Conservation (phyloP, 768 basidiomycete genomes). For the Boletellus ananas region DNA sequence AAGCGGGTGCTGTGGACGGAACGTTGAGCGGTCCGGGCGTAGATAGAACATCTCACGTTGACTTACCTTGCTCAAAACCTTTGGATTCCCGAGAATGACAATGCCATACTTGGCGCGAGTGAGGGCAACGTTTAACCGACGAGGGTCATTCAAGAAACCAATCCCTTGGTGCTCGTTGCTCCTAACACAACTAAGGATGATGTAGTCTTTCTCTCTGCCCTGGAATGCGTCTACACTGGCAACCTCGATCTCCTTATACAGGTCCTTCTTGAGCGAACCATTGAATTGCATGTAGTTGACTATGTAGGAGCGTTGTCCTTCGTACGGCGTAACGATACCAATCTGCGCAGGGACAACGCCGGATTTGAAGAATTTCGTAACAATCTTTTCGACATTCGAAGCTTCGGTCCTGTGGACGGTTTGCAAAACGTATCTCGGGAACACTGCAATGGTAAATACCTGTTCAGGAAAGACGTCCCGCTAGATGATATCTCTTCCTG, state of each 20-base stretch:
- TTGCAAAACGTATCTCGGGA: constrained; percentile 2
- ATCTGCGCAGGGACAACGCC: constrained; percentile 95
- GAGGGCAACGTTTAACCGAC: constrained; percentile 93
- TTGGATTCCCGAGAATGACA: constrained; percentile 99
- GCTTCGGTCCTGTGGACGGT: constrained; percentile 76
- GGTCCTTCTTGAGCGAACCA: constrained; percentile 97
- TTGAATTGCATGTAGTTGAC: constrained; percentile 99
- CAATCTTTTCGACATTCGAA: constrained; percentile 99
- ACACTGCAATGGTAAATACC: constrained; percentile 36
- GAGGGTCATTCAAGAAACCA: constrained; percentile 97
- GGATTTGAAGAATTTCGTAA: constrained; percentile 99
- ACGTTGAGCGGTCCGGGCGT: constrained; percentile 10
- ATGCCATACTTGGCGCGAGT: constrained; percentile 98
- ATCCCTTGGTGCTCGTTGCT: constrained; percentile 99
- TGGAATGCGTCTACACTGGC: constrained; percentile 99
- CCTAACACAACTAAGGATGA: constrained; percentile 94
- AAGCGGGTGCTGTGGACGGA: constrained; percentile 72
- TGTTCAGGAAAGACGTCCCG: constrained; percentile 97
- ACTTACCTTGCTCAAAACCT: constrained; percentile 94
- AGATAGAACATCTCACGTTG: neutral
- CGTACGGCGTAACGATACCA: constrained; percentile 98
- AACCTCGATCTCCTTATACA: constrained; percentile 99
- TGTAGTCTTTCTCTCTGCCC: constrained; percentile 99
- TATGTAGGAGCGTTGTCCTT: constrained; percentile 96
- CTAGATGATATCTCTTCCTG: constrained; percentile 99